Percentiles rank a stretch among this genome's conserved stretches.
Conservation (phyloP, 2,329 filamentous ascomycete species). For the Alternaria rosae region DNA sequence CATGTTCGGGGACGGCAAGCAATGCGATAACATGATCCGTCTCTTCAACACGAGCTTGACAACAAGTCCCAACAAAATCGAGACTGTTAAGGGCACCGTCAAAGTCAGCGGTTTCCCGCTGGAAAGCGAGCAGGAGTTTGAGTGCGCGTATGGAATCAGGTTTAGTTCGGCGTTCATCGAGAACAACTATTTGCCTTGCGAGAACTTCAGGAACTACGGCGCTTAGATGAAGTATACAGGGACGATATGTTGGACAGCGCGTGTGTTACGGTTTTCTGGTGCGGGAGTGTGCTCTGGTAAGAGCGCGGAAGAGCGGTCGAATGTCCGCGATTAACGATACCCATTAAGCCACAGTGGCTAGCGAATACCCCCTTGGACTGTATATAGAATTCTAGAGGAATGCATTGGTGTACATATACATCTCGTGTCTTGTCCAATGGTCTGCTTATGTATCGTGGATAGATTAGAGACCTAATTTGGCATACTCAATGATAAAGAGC, state of each 20-base stretch:
- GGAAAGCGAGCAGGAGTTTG: conserved; percentile 37
- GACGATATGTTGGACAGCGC: no score
- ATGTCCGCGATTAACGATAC: neutral
- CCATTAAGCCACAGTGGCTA: neutral
- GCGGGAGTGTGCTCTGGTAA: neutral
- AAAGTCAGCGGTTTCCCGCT: conserved; percentile 40
- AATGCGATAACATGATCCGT: conserved; percentile 56
- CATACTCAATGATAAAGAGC: neutral
- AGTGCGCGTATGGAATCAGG: conserved; percentile 43
- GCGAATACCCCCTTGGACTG: neutral
- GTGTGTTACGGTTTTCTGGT: no score
- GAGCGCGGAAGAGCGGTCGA: neutral
- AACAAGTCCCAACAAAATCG: conserved; percentile 38
- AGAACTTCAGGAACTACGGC: conserved; percentile 41
- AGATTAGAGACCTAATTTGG: neutral
- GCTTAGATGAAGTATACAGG: no score
- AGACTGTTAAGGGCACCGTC: conserved; percentile 46
- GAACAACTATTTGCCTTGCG: conserved; percentile 48
- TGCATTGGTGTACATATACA: neutral
- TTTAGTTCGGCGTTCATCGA: conserved; percentile 53
- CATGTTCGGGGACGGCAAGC: conserved; percentile 51
- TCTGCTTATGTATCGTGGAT: no score
- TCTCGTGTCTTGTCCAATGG: neutral
- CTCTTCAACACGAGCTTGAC: conserved; percentile 58
- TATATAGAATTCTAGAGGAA: neutral